Evolutionary conservation across 2,329 filamentous ascomycete genomes (phyloP).

Genomic region (Nakataea oryzae): DNA sequence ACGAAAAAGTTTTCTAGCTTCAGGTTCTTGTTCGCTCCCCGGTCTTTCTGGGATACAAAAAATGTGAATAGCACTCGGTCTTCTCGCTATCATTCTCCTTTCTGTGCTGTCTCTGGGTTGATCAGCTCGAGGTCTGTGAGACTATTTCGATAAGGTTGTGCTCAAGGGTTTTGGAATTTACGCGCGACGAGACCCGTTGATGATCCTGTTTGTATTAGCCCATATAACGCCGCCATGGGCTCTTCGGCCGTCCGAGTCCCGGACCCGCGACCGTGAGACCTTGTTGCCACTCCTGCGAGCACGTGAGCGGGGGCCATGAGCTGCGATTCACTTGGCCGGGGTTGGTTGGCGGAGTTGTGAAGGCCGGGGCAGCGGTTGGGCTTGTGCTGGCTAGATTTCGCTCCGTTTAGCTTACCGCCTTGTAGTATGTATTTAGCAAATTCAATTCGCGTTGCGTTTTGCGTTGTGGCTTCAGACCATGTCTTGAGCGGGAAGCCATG

Average conservation of each 20-base stretch:
- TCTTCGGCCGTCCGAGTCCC: not conserved
- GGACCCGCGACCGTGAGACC: too few species aligned
- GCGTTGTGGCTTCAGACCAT: not conserved
- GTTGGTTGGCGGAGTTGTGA: not conserved
- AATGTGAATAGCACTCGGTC: not conserved
- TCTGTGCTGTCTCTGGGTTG: not conserved
- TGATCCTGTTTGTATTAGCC: not conserved
- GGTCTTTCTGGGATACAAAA: not conserved
- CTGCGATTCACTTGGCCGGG: not conserved
- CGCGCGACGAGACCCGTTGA: not conserved
- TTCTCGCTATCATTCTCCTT: not conserved
- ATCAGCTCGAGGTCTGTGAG: not conserved
- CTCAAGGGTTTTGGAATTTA: not conserved
- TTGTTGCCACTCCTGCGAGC: not conserved
- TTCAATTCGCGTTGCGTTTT: not conserved
- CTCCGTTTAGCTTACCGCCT: not conserved
- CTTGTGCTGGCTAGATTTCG: not conserved
- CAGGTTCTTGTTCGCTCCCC: not conserved
- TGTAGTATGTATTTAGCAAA: not conserved
- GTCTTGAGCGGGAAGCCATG: too few species aligned
- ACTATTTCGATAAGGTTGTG: not conserved
- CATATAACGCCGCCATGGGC: not conserved
- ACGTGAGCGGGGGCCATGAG: not conserved
- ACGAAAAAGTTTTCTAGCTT: not conserved
- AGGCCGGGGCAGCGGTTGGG: not conserved